Evolutionary conservation across 208 protist genomes (phyloP), one percentile per base, ranked within the genome.

Genomic region (Trichomonas vaginalis): DNA sequence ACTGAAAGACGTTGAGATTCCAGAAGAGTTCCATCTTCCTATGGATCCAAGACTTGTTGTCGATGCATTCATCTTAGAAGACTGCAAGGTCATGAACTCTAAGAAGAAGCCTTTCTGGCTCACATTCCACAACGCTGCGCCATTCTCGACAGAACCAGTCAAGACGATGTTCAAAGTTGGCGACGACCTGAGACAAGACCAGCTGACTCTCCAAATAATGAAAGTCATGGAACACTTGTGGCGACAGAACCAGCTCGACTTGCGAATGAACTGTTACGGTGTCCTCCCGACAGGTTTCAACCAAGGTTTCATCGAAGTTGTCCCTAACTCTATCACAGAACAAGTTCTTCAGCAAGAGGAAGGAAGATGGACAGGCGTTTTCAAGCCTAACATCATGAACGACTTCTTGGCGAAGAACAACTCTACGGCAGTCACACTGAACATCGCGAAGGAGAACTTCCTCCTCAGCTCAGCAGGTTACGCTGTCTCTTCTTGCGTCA

Each of bases 41-140:
- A 62, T 96, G 39, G 95, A 96, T 37, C 96, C 96, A 21, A 70
- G 95, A 61, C 88, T 86, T 17, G 79, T 90, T 83, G 96, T 95
- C n/a, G 46, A 95, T 21, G 17, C 10, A 39, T 98, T 95, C 35
- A 95, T 95, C 61, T 97, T 98, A 61, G 97, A 97, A 40, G 97
- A 98, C 95, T 99, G 98, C 97, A 98, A 98, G 90, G 98, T 98
- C 46, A 98, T 98, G 98, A 97, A 98, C 82, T 98, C 97, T 0
- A 98, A 98, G 96, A 99, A 98, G 97, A 97, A 97, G 83, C 98
- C 98, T 14, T 96, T 98, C 17, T 98, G 97, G 97, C 97, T 99
- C 8, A 97, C 98, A n/a, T 98, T 98, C 95, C 95, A 96, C 39
- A 98, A 98, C 96, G 97, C 97, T 51, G 97, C 98, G 46, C 96